A percentile compares a stretch with the other conserved stretches of the same genome.
These are phyloP conservation scores for Colletotrichum tropicicola DNA, from an alignment of 2,329 filamentous ascomycete species.

Conservation along the genomic window DNA sequence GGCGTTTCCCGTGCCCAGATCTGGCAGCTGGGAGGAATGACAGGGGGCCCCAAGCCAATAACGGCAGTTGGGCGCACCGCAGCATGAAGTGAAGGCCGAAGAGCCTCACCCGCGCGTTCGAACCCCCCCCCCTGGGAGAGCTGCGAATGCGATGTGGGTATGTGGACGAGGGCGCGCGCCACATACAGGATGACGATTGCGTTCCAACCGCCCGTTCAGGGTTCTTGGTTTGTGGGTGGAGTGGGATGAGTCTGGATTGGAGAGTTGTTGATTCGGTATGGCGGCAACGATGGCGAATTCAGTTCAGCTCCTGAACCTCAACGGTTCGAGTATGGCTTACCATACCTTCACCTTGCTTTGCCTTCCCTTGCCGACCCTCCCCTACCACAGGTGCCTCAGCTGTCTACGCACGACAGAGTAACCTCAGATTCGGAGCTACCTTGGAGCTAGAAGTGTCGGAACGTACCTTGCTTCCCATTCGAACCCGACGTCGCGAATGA, in stretches of 20 bases:
- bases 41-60: constrained; percentile 6
- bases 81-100: constrained; percentile 12
- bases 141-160: not conserved
- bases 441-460: not conserved
- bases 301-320: not conserved
- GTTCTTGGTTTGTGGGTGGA: not conserved
- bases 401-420: not conserved
- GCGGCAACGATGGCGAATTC: not conserved
- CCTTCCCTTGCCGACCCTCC: not conserved
- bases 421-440: not conserved
- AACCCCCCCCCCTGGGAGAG: no score
- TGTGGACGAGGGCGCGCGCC: no score
- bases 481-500: not conserved
- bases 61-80: not conserved
- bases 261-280: not conserved
- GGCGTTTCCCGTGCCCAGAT: constrained; percentile 18
- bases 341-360: not conserved
- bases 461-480: not conserved
- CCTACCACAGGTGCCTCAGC: not conserved
- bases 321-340: not conserved
- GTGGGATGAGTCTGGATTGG: not conserved
- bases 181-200: not conserved
- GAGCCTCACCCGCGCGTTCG: constrained; percentile 22
- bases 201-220: not conserved
- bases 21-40: constrained; percentile 10